These are phyloP conservation scores for Pulveroboletus sp. DNA, from an alignment of 768 basidiomycete genomes.

Conservation along the genomic window DNA sequence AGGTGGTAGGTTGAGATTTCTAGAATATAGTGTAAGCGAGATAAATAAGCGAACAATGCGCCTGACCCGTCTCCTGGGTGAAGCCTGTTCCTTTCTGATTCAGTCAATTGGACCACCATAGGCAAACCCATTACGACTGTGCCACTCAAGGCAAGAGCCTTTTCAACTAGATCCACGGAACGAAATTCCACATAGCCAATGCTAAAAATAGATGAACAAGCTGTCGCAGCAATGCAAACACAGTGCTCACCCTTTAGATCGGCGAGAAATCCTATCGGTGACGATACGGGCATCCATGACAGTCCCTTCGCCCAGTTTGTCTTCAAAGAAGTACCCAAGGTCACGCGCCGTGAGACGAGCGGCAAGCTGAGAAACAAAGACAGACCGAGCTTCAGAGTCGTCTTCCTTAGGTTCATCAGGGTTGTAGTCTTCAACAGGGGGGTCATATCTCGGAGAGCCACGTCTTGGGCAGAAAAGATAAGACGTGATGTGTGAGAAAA, in stretches of 20 bases:
- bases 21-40: conserved; percentile 25
- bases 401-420: conserved; percentile 91
- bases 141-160: conserved; percentile 84
- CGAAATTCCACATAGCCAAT: conserved; percentile 99
- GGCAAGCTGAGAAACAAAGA: conserved; percentile 97
- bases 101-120: conserved; percentile 93
- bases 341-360: conserved; percentile 95
- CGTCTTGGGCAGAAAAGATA: conserved; percentile 41
- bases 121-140: conserved; percentile 98
- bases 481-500: conserved; percentile 5
- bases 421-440: conserved; percentile 64
- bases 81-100: conserved; percentile 89
- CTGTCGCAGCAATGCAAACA: background rate
- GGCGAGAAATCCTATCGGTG: conserved; percentile 87
- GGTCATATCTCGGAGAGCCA: conserved; percentile 67
- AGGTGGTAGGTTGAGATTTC: conserved; percentile 77
- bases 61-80: conserved; percentile 85
- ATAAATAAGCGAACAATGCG: conserved; percentile 1
- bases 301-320: conserved; percentile 87
- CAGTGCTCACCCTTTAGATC: conserved; percentile 87
- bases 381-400: conserved; percentile 96
- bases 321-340: conserved; percentile 98
- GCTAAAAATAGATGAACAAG: conserved; percentile 38
- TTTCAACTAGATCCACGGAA: conserved; percentile 84
- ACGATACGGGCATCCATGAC: conserved; percentile 97